Evolutionary conservation across 148 eudicot genomes (phyloP).

Genomic region (Drosera capensis): DNA sequence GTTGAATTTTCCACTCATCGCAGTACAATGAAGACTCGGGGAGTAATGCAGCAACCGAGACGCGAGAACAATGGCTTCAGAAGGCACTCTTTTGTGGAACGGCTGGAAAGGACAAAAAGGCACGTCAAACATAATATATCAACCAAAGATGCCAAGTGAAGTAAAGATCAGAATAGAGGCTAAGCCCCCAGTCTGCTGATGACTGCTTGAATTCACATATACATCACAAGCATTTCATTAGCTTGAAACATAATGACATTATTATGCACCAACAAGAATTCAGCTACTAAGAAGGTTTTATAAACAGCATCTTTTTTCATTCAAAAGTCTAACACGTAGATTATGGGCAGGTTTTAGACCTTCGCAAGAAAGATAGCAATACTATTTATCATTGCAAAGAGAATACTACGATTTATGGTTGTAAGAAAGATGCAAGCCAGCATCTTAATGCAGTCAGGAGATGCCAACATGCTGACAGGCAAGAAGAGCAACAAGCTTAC

Average conservation of each 20-base stretch:
- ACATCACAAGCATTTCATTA: no score
- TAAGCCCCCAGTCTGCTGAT: neutral
- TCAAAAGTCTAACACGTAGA: no score
- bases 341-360: no score
- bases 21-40: slow-evolving; percentile 31
- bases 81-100: slow-evolving; percentile 38
- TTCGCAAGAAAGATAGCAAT: no score
- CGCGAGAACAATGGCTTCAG: slow-evolving; percentile 31
- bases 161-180: neutral
- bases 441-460: neutral
- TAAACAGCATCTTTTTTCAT: no score
- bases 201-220: neutral
- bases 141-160: neutral
- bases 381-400: no score
- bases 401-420: no score
- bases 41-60: slow-evolving; percentile 36
- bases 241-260: no score
- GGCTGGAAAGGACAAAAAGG: slow-evolving; percentile 14
- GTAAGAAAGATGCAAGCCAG: neutral
- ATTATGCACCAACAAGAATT: no score
- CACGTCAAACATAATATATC: neutral
- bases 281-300: no score
- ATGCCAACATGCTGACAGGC: neutral
- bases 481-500: neutral
- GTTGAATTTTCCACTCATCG: slow-evolving; percentile 17